Evolutionary conservation across 2,329 filamentous ascomycete species (phyloP), one percentile per base, ranked within the genome.

Genomic region (Diaporthe batatas): DNA sequence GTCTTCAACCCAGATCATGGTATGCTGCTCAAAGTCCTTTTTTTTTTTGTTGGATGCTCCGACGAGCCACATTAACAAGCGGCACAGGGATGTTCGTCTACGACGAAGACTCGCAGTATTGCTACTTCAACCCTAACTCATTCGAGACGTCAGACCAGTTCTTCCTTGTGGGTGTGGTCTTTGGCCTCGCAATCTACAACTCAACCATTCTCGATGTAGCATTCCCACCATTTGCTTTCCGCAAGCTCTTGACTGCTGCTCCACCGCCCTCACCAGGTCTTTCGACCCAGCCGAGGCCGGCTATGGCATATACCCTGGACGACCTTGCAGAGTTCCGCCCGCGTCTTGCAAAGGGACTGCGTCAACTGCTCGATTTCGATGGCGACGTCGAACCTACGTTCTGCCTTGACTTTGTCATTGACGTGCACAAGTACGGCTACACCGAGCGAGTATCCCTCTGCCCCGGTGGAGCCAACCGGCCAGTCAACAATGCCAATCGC

Each of bases 81-180:
- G 67, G 68, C 75, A 49, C 3, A 64, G 94, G 94, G n/a, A 90
- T 98, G 82, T 98, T 98, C 80, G 85, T 93, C 10, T 98, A 97
- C 81, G 95, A 98, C 75, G 94, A 97, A 68, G 94, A 98, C 78
- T 97, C 95, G 3, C 90, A 90, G 59, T 94, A 93, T 79, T 98
- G 95, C 83, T 98, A 98, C 82, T 98, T 98, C 84, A 98, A 98
- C 79, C 93, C 95, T 0, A 90, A 92, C 79, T 94, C 93, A 21
- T 95, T 98, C 77, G 95, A 98, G 80, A 95, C 94, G 0, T 95
- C 94, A 0, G 94, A 98, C 79, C 94, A 97, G 76, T 98, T 94
- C 82, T 97, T 96, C 79, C 87, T 98, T 29, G 93, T 98, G 36
- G 95, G 95, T 0, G 94, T 96, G 16, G 88, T 98, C 10, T 88